Evolutionary conservation across 140 eudicot genomes (phyloP).

Genomic region (Anethum foeniculum): DNA sequence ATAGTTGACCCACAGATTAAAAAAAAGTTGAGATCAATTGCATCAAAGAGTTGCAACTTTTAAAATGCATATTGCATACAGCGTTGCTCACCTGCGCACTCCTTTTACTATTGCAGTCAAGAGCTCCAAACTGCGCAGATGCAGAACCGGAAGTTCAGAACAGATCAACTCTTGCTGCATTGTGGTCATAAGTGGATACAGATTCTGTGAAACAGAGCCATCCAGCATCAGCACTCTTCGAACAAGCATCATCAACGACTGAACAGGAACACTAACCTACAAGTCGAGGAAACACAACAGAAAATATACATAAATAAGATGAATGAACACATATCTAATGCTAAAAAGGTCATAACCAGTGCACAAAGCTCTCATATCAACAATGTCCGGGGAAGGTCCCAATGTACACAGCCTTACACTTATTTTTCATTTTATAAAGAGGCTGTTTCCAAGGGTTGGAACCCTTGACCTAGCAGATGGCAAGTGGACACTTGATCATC

Average conservation of each 20-base stretch:
- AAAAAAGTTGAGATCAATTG: not conserved
- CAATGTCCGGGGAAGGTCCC: not conserved
- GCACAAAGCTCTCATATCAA: not conserved
- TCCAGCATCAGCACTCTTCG: slow-evolving; percentile 74
- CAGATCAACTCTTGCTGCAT: slow-evolving; percentile 77
- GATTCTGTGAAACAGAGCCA: slow-evolving; percentile 54
- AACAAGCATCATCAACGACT: slow-evolving; percentile 45
- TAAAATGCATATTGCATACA: not conserved
- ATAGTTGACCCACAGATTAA: not conserved
- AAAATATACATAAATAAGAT: not conserved
- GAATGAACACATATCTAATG: not conserved
- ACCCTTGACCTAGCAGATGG: not conserved
- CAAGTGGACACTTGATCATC: not conserved
- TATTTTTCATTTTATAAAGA: not conserved
- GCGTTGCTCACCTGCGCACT: slow-evolving; percentile 48
- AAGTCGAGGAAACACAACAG: slow-evolving; percentile 6
- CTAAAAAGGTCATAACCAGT: not conserved
- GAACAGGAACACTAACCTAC: slow-evolving; percentile 60
- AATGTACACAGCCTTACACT: not conserved
- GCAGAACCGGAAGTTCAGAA: slow-evolving; percentile 64
- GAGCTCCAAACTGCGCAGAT: slow-evolving; percentile 54
- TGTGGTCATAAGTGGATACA: slow-evolving; percentile 47
- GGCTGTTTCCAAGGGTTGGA: not conserved
- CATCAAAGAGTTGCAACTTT: not conserved
- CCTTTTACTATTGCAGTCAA: slow-evolving; percentile 50